Evolutionary conservation across 2,329 filamentous ascomycete genomes (phyloP), one percentile per base, ranked within the genome.

Genomic region (Aspergillus sp.): DNA sequence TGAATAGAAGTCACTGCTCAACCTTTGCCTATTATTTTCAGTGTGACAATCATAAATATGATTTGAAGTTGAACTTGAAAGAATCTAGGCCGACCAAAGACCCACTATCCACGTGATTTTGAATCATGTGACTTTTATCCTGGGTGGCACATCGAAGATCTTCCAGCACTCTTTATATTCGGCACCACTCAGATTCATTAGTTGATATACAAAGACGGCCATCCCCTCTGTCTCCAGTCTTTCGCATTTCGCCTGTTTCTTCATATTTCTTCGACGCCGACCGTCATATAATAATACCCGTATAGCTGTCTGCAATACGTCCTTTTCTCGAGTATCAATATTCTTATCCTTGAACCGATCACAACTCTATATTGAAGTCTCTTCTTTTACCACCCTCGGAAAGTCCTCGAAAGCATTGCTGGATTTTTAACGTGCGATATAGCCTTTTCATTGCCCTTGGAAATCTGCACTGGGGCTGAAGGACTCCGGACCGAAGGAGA

Each of bases 91-190:
- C 35, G 15, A n/a, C 12, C 35, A 37, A n/a, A 37, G 14, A 37
- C 14, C 15, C 6, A 11, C 12, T 15, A 14, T 14, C 11, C 56
- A 61, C 55, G 51, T 58, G 53, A 9, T 3, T 3, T 6, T 6
- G 3, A 31, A 25, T 60, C 58, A 60, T 55, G 58, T 55, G 47
- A 56, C 41, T 8, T 3, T 12, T 21, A 44, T 11, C 19, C 8
- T 31, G 27, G 41, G 14, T 21, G 52, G 41, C 45, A 27, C 27
- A 31, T 31, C 27, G 47, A 33, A 55, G 52, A 51, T 49, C 45
- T 48, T 50, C 46, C 17, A 19, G 39, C 37, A 41, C 35, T 33
- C 39, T 33, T 21, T 43, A 23, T 23, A 27, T 17, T 31, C 39
- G 27, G 4, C 21, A 40, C 48, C 23, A 17, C 14, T 37, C 35